phyloP scores from a whole-genome alignment of 768 basidiomycete genomes.

The Mycena vitilis region DNA sequence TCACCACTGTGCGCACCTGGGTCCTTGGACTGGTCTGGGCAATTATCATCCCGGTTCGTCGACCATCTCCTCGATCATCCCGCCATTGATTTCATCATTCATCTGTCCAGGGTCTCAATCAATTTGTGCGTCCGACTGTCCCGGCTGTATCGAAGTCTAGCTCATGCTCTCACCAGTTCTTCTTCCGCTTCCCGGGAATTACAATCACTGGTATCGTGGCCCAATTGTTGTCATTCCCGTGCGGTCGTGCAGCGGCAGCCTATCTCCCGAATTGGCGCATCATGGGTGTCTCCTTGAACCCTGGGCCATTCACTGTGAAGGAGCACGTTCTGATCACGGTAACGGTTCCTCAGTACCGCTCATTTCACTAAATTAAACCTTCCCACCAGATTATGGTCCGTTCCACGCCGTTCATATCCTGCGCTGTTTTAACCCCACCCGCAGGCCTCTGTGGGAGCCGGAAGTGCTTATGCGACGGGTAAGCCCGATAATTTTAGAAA shows the following conservation, averaged over 20 bases:
- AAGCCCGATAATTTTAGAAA: background rate
- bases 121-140: conserved; percentile 42
- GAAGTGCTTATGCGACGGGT: conserved; percentile 34
- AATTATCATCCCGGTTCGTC: conserved; percentile 61
- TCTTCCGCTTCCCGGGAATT: conserved; percentile 50
- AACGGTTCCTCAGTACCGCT: background rate
- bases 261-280: conserved; percentile 64
- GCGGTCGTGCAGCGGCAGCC: conserved; percentile 70
- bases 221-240: conserved; percentile 75
- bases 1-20: conserved; percentile 63
- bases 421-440: background rate
- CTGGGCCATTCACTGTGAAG: conserved; percentile 80
- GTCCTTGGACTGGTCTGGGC: conserved; percentile 66
- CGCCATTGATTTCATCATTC: background rate
- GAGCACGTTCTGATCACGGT: conserved; percentile 67
- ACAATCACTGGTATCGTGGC: conserved; percentile 64
- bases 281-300: conserved; percentile 66
- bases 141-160: too few species aligned
- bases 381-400: conserved; percentile 30
- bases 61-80: background rate
- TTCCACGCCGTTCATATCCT: background rate
- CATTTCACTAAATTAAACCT: background rate
- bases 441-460: conserved; percentile 41
- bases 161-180: conserved; percentile 7
- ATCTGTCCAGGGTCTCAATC: conserved; percentile 57